phyloP scores from a whole-genome alignment of 192 early-diverging fungal species.

The Radiomyces spectabilis region DNA sequence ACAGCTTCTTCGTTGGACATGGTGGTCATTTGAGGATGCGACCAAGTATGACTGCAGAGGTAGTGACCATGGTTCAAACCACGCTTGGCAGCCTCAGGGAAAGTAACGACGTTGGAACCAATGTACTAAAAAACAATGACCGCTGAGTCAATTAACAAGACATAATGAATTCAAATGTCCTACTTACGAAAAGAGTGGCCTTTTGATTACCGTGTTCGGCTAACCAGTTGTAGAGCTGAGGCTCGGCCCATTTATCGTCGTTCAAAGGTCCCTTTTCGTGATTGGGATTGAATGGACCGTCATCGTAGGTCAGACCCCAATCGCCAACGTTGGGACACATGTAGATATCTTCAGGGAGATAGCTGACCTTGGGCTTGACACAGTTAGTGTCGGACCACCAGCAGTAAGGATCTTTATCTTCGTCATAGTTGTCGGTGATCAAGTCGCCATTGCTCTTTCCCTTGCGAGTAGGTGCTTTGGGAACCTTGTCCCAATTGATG shows the following conservation, averaged over 20 bases:
- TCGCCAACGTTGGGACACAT: slow-evolving; percentile 20
- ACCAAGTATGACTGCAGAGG: slow-evolving; percentile 59
- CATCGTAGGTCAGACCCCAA: slow-evolving; percentile 17
- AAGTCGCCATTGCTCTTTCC: slow-evolving; percentile 18
- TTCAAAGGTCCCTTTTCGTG: slow-evolving; percentile 6
- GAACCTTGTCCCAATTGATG: slow-evolving; percentile 25
- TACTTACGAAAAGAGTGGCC: slow-evolving; percentile 37
- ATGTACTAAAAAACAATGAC: too few species aligned
- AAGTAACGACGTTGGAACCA: slow-evolving; percentile 29
- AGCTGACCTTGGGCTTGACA: slow-evolving; percentile 17
- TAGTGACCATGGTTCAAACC: slow-evolving; percentile 42
- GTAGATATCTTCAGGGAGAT: slow-evolving; percentile 27
- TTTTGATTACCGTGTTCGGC: slow-evolving; percentile 31
- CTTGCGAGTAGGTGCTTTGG: slow-evolving; percentile 13
- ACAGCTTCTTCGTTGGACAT: slow-evolving; percentile 46
- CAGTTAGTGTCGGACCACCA: slow-evolving; percentile 22
- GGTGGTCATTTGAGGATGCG: slow-evolving; percentile 33
- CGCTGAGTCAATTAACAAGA: too few species aligned
- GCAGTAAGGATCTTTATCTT: slow-evolving; percentile 11
- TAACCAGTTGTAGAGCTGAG: slow-evolving; percentile 27
- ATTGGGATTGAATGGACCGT: slow-evolving; percentile 19
- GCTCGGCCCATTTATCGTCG: slow-evolving; percentile 23
- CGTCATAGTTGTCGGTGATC: slow-evolving; percentile 3
- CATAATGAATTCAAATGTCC: too few species aligned
- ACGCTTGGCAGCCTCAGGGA: slow-evolving; percentile 25